Evolutionary conservation across 441 rosid genomes (phyloP), one percentile per base, ranked within the genome.

Genomic region (Rhodomyrtus psidioides): DNA sequence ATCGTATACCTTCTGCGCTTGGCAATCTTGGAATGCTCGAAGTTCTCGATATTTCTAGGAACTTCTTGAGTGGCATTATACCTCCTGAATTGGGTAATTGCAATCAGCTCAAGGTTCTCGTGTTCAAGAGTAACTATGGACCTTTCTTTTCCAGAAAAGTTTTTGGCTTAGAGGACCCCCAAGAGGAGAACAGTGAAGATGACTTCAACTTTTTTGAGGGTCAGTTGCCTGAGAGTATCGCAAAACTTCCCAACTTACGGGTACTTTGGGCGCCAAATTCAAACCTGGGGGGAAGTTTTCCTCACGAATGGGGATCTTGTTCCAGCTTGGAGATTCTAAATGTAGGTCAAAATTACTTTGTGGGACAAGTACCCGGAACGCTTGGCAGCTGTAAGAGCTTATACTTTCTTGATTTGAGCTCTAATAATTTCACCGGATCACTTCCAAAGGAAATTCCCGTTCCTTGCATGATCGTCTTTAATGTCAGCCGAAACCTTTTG

Each of bases 361-460:
- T n/a, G 56, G 96, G 94, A 19, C 89, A 86, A 27, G 70, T 93
- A 56, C 89, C 90, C 56, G 88, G 82, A 4, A 87, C 89, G 49
- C 87, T 94, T 46, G 84, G 88, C 55, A 86, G 88, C 75, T 94
- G 95, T 90, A 92, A 88, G 86, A 91, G 89, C 83, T 89, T 94
- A 70, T 87, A 87, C 82, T 91, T 90, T 88, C 91, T 94, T 85
- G 95, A 94, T 85, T 88, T 94, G 90, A 94, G 95, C 92, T 91
- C 85, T 12, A 94, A 94, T 87, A 86, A 62, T 85, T 87, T 94
- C 55, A 92, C 85, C 5, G 95, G 96, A 21, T 86, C 85, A 87
- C 92, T 94, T 30, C 83, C 85, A 49, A 82, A 83, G 86, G 89
- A 88, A 82, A 89, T 92, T 85, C 82, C 83, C 1, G 92, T 94